phyloP scores from a whole-genome alignment of 2,329 filamentous ascomycete species.

The Ceratocystis papillata region DNA sequence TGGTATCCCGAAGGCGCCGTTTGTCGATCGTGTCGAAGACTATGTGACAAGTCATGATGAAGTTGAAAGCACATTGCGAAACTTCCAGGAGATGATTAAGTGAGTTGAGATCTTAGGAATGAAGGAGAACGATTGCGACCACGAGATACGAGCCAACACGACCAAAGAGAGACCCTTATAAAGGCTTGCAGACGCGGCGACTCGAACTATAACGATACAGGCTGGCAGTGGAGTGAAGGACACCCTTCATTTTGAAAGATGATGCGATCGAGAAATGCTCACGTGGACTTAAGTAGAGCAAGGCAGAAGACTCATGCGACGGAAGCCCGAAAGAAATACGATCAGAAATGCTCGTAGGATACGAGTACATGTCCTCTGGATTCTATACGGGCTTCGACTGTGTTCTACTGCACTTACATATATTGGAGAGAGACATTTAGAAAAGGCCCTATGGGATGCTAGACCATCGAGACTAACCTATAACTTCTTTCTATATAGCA shows the following conservation, averaged over 20 bases:
- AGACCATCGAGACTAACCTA: background rate
- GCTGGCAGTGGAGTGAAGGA: background rate
- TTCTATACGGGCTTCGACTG: too few relatives aligned
- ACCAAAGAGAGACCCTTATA: background rate
- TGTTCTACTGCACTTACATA: too few relatives aligned
- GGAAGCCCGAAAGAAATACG: background rate
- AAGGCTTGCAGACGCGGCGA: background rate
- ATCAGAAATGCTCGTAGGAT: background rate
- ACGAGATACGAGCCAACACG: conserved; percentile 11
- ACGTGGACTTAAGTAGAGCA: background rate
- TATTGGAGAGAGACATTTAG: background rate
- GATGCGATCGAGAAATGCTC: background rate
- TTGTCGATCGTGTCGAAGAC: conserved; percentile 81
- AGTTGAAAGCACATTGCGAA: conserved; percentile 69
- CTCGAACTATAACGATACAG: background rate
- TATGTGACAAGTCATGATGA: conserved; percentile 69
- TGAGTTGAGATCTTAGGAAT: conserved; percentile 36
- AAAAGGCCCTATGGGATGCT: background rate
- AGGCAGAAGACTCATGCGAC: background rate
- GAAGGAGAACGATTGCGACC: background rate
- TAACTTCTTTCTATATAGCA: conserved; percentile 42
- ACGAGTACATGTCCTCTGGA: background rate
- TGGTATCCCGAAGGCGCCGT: conserved; percentile 73
- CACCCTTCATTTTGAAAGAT: background rate
- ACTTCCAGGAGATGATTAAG: conserved; percentile 91